Evolutionary conservation across 495 filamentous ascomycete genomes (phyloP).

Genomic region (Trichoderma orchidacearum): DNA sequence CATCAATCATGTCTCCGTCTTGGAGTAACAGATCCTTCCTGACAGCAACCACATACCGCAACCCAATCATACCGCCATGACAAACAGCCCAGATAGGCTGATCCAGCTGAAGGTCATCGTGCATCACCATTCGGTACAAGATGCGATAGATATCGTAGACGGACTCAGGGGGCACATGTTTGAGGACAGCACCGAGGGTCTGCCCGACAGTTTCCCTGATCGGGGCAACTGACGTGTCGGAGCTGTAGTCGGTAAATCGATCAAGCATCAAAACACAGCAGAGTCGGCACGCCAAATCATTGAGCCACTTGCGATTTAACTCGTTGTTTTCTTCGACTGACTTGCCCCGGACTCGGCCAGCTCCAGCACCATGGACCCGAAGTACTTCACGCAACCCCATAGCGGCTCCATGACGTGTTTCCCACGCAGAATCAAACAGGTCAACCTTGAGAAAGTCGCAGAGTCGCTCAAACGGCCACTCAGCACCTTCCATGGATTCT

Average conservation of each 20-base stretch:
- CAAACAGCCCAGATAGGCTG: slow-evolving; percentile 81
- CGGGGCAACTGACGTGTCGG: slow-evolving; percentile 90
- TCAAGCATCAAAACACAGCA: slow-evolving; percentile 95
- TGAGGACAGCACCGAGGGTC: slow-evolving; percentile 76
- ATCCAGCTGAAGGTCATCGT: slow-evolving; percentile 58
- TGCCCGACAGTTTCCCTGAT: slow-evolving; percentile 97
- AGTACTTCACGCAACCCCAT: slow-evolving; percentile 90
- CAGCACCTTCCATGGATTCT: slow-evolving; percentile 59
- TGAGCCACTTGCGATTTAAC: slow-evolving; percentile 72
- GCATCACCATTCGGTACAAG: slow-evolving; percentile 82
- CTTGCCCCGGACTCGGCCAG: slow-evolving; percentile 66
- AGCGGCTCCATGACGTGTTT: slow-evolving; percentile 91
- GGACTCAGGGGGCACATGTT: slow-evolving; percentile 58
- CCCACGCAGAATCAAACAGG: slow-evolving; percentile 88
- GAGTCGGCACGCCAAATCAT: slow-evolving; percentile 83
- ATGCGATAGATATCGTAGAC: slow-evolving; percentile 71
- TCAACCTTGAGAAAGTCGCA: slow-evolving; percentile 89
- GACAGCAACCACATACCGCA: slow-evolving; percentile 88
- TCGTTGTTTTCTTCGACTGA: slow-evolving; percentile 58
- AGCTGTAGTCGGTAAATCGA: slow-evolving; percentile 93
- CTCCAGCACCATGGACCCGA: slow-evolving; percentile 80
- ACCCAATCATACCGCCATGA: slow-evolving; percentile 94
- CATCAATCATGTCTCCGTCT: slow-evolving; percentile 76
- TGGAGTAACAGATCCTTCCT: slow-evolving; percentile 80
- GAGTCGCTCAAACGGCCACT: slow-evolving; percentile 88